Evolutionary conservation across 495 filamentous ascomycete species (phyloP).

Genomic region (Coniosporium apollinis): DNA sequence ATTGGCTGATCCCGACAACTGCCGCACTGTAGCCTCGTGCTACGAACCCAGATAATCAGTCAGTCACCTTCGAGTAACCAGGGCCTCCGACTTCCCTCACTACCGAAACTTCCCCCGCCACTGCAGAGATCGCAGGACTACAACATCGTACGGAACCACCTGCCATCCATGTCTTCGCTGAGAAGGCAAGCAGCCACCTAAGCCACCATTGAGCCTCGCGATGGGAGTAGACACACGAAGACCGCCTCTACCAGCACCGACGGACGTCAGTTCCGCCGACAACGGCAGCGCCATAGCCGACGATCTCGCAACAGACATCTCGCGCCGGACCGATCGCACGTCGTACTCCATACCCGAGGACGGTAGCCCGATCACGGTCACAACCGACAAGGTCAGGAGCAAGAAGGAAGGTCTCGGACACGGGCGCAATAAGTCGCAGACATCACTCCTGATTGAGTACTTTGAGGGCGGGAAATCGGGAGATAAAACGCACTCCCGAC

Average conservation of each 20-base stretch:
- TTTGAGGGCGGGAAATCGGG: constrained; percentile 69
- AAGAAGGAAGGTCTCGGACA: constrained; percentile 32
- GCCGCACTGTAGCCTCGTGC: too few species aligned
- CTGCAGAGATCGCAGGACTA: too few species aligned
- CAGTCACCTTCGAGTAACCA: too few species aligned
- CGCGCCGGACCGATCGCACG: constrained; percentile 61
- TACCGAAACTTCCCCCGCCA: too few species aligned
- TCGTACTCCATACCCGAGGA: constrained; percentile 90
- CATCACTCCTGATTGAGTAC: constrained; percentile 92
- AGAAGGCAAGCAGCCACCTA: too few species aligned
- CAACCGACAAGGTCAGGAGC: constrained; percentile 37
- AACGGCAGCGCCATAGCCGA: constrained; percentile 15
- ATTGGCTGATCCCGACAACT: too few species aligned
- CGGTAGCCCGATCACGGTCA: constrained; percentile 81
- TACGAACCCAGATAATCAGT: too few species aligned
- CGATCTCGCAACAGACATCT: constrained; percentile 65
- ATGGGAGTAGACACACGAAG: constrained; percentile 22
- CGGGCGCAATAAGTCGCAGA: constrained; percentile 53
- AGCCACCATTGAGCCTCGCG: too few species aligned
- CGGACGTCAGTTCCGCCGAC: constrained; percentile 16
- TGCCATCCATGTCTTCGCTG: too few species aligned
- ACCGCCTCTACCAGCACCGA: constrained; percentile 24
- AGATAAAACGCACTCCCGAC: constrained; percentile 42
- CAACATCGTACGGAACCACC: too few species aligned
- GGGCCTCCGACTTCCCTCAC: too few species aligned